Percentiles rank a stretch among this genome's conserved stretches.
These are phyloP conservation scores for Trametes cinnabarina DNA, from an alignment of 768 basidiomycete species.

Conservation along the genomic window DNA sequence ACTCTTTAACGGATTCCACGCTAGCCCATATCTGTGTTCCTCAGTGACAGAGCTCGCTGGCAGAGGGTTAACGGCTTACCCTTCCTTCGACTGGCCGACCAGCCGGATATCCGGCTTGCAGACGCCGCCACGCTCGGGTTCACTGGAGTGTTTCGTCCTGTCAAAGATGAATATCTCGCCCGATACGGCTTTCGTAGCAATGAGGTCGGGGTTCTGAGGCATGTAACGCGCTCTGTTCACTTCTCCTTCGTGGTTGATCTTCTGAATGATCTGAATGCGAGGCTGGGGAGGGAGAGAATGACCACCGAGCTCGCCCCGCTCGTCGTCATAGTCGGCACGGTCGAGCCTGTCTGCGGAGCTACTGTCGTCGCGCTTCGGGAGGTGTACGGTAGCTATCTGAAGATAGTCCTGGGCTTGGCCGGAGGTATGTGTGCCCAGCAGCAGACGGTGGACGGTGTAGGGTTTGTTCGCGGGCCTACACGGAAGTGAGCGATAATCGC, in stretches of 20 bases:
- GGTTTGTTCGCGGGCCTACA: conserved; percentile 84
- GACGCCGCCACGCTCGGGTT: conserved; percentile 79
- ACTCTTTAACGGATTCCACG: conserved; percentile 83
- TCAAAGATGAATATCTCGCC: conserved; percentile 97
- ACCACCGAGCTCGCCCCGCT: conserved; percentile 92
- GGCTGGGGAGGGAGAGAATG: conserved; percentile 83
- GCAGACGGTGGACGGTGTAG: conserved; percentile 91
- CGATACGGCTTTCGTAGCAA: conserved; percentile 90
- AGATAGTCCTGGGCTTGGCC: conserved; percentile 92
- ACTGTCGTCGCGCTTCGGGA: conserved; percentile 79
- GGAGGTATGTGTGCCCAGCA: conserved; percentile 97
- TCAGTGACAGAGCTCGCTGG: neutral
- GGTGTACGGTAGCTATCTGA: conserved; percentile 91
- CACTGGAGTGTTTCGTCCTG: conserved; percentile 92
- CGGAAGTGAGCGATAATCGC: neutral
- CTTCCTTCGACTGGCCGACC: conserved; percentile 89
- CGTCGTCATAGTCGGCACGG: conserved; percentile 82
- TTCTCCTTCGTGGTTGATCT: conserved; percentile 93
- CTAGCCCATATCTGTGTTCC: conserved; percentile 76
- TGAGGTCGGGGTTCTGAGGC: conserved; percentile 97
- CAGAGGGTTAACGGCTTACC: conserved; percentile 49
- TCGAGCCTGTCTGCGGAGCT: conserved; percentile 75
- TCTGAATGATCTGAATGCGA: conserved; percentile 86
- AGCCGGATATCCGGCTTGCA: conserved; percentile 91
- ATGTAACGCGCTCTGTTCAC: conserved; percentile 98